Evolutionary conservation across 1,139 yeast species (phyloP).

Genomic region (Hyphopichia wangnamkhiaoensis): DNA sequence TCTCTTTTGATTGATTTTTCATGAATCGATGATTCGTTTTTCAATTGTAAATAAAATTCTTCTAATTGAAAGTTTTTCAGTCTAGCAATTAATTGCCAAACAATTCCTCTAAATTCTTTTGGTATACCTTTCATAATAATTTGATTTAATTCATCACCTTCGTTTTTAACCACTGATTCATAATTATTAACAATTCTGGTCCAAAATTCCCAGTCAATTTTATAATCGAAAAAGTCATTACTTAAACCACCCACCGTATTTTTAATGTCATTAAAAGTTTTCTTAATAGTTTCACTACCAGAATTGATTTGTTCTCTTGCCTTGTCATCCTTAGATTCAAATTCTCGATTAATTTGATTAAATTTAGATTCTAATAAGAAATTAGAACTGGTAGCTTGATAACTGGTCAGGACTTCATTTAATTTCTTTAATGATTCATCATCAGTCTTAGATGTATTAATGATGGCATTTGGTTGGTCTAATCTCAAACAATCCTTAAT

Average conservation of each 20-base stretch:
- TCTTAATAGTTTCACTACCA: constrained; percentile 63
- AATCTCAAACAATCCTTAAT: constrained; percentile 30
- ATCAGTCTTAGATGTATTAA: constrained; percentile 8
- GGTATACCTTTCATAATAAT: constrained; percentile 81
- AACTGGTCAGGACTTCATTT: constrained; percentile 20
- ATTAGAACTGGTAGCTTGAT: constrained; percentile 27
- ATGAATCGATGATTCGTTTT: constrained; percentile 57
- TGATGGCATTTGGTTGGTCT: constrained; percentile 23
- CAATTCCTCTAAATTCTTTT: constrained; percentile 76
- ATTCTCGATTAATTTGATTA: constrained; percentile 29
- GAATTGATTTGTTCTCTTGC: constrained; percentile 52
- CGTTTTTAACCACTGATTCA: constrained; percentile 59
- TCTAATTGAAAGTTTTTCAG: constrained; percentile 75
- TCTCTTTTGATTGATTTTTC: constrained; percentile 82
- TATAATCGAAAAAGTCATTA: constrained; percentile 37
- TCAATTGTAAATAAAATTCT: constrained; percentile 60
- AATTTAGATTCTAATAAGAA: constrained; percentile 39
- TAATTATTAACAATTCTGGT: constrained; percentile 75
- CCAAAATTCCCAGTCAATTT: constrained; percentile 87
- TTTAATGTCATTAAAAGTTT: constrained; percentile 58
- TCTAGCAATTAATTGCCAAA: constrained; percentile 90
- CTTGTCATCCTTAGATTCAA: constrained; percentile 30
- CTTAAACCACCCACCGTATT: constrained; percentile 46
- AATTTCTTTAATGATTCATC: constrained; percentile 9
- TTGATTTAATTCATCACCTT: constrained; percentile 58